Base-by-base conservation (phyloP, 768 basidiomycete species). In the Pleurotus salmoneostramineus region DNA sequence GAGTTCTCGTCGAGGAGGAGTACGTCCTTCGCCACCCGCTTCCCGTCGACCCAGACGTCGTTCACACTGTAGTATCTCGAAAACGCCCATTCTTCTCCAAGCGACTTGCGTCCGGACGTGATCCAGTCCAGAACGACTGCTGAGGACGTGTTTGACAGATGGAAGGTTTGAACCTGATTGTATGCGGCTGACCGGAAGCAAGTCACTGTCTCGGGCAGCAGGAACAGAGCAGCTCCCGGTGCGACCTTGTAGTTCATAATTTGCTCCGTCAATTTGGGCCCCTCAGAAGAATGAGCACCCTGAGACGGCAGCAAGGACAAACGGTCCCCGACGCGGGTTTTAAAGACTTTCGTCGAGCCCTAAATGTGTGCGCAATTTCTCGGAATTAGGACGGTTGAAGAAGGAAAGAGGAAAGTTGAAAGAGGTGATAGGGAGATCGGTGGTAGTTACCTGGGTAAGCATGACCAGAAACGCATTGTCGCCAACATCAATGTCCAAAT, bases 301-400 rank as follows among this genome's bases (percentile, higher is more conserved):
- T 48, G 58, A 45, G 48, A 47, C 42, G 57, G 58, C 51, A 72
- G 71, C 46, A 77, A 74, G 31, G 88, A 83, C 32, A 79, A 75
- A 37, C 85, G 78, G 58, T 78, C 76, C n/a, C 83, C 85, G 6
- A 77, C 71, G 21, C 94, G 84, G 15, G 78, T 75, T 71, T 94
- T 95, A 78, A 96, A 98, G 15, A 98, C 89, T 69, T 98, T 98
- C 7, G 95, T 98, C 3, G 89, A 92, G 34, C 93, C 92, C 93
- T 95, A 63, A 15, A 56, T 31, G 35, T 8, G 46, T 15, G 45
- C 15, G 37, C 40, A 47, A 48, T 21, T 45, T 14, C 21, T 32
- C 35, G 21, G 37, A n/a, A 32, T 51, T 34, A 17, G 36, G 46
- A n/a, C 52, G 60, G 32, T 1, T 50, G 4, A 6, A 43, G 47